Base-by-base conservation (phyloP, 305 asterid species). In the Withania somnifera region DNA sequence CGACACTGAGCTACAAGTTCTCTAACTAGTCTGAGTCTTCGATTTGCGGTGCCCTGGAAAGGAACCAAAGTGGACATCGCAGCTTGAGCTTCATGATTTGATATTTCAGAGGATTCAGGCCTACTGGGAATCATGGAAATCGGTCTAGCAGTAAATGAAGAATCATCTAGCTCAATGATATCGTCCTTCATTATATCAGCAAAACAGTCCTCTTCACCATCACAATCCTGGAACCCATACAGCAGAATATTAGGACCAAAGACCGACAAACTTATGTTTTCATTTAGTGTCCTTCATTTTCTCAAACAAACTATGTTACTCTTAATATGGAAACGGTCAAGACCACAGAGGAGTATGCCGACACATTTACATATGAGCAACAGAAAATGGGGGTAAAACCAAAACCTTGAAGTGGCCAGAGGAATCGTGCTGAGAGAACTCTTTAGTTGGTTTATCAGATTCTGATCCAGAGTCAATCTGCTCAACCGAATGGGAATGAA, bases 171-270 rank as follows among this genome's bases (percentile, higher is more conserved):
- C 83, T 86, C 82, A 20, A 95, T 87, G 66, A 95, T 95, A 82
- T 95, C 97, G 71, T 95, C 98, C 73, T 91, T 89, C 97, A 95
- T 90, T 84, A 95, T 92, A 85, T 95, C 98, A 0, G 98, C 97
- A 58, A 89, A 93, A 2, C 90, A 95, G 79, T 95, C 98, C 19
- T 92, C 98, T 71, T 89, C 97, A n/a, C 82, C 82, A 14, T 54
- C 20, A 81, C 71, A 60, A 22, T 80, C 88, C 97, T 92, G 90
- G 34, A 85, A 77, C 24, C 82, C 82, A 76, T 17, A 52, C 13
- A 83, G 64, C 36, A 63, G 71, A 36, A 61, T 45, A 77, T 52
- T 19, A 40, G 56, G 24, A 64, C 66, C 58, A 15, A 73, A 73
- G 26, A 73, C 2, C 0, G 58, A 71, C 24, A 15, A 7, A 45